Evolutionary conservation across 2,329 filamentous ascomycete genomes (phyloP).

Genomic region (Aspergillus ustus): DNA sequence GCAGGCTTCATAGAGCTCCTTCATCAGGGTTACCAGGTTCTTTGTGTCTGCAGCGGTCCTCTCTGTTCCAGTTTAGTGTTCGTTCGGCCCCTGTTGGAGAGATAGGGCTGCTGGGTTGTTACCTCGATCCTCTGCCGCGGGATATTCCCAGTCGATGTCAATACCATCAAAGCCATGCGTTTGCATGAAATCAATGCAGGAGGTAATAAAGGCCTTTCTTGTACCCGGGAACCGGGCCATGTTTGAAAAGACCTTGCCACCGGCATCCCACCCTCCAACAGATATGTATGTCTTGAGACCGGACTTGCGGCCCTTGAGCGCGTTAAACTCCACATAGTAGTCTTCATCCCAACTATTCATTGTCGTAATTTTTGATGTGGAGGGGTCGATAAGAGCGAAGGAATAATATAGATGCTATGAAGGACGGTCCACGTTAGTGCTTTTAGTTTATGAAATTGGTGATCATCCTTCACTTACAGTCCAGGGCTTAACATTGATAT

Average conservation of each 20-base stretch:
- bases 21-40: constrained; percentile 12
- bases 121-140: constrained; percentile 17
- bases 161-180: constrained; percentile 27
- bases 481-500: constrained; percentile 21
- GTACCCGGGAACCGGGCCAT: constrained; percentile 18
- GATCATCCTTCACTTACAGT: constrained; percentile 12
- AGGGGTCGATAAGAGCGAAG: constrained; percentile 12
- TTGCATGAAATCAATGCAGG: constrained; percentile 17
- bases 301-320: constrained; percentile 22
- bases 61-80: no score
- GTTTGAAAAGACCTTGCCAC: constrained; percentile 19
- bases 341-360: constrained; percentile 10
- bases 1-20: constrained; percentile 1
- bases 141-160: constrained; percentile 30
- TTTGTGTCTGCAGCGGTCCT: constrained; percentile 5
- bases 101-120: no score
- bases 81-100: no score
- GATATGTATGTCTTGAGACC: constrained; percentile 22
- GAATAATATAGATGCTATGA: constrained; percentile 18
- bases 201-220: constrained; percentile 19
- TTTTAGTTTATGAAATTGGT: not conserved
- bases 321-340: constrained; percentile 1
- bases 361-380: constrained; percentile 7
- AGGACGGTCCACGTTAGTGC: not conserved
- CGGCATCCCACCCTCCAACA: constrained; percentile 25